Evolutionary conservation across 768 basidiomycete genomes (phyloP).

Genomic region (Amanita phalloides): DNA sequence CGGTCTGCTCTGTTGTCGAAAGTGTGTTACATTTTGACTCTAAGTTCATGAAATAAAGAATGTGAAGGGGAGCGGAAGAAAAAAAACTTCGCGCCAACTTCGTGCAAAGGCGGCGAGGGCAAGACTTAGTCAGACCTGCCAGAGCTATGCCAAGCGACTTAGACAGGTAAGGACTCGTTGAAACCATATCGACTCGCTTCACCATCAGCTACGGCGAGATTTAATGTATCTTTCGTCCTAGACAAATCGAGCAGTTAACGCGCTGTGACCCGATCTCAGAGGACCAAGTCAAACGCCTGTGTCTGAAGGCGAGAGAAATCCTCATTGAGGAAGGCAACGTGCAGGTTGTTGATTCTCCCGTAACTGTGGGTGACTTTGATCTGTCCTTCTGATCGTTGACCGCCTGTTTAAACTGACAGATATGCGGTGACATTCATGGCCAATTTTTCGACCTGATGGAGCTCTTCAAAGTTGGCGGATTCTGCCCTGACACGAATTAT

Average conservation of each 20-base stretch:
- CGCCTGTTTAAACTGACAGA: constrained; percentile 27
- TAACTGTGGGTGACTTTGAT: constrained; percentile 59
- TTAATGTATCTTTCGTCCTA: constrained; percentile 18
- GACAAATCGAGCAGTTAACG: constrained; percentile 90
- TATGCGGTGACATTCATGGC: constrained; percentile 94
- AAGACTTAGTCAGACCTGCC: not conserved
- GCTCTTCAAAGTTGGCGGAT: constrained; percentile 86
- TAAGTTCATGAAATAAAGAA: not conserved
- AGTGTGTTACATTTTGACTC: not conserved
- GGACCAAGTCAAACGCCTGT: constrained; percentile 89
- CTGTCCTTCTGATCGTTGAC: constrained; percentile 5
- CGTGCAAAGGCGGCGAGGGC: not conserved
- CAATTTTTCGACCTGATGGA: constrained; percentile 97
- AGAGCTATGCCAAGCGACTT: constrained; percentile 40
- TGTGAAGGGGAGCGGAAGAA: not conserved
- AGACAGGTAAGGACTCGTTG: constrained; percentile 33
- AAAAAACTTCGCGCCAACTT: not conserved
- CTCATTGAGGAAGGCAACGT: constrained; percentile 97
- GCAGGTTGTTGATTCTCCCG: constrained; percentile 90
- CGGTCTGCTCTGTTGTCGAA: not conserved
- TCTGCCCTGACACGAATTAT: constrained; percentile 90
- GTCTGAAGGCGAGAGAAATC: constrained; percentile 93
- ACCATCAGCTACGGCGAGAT: not conserved
- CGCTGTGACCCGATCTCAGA: constrained; percentile 95
- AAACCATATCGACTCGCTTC: not conserved